Percentiles rank a stretch among this genome's conserved stretches.
phyloP scores from a whole-genome alignment of 106 monocot species.

The Agapanthus africanus region DNA sequence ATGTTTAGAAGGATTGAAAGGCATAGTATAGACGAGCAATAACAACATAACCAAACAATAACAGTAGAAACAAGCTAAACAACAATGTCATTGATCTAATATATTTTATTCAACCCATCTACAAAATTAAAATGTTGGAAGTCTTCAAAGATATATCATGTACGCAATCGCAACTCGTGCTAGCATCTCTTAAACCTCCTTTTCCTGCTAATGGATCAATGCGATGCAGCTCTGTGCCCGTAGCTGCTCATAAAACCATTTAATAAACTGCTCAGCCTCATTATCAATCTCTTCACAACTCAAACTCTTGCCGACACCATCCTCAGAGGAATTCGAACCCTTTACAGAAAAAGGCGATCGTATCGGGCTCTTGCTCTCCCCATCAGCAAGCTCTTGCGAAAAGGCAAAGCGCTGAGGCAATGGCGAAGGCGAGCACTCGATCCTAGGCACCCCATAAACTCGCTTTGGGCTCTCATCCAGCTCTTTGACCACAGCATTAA shows the following conservation, averaged over 20 bases:
- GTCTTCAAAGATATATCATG: no score
- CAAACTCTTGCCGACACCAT: slow-evolving; percentile 7
- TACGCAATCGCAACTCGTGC: no score
- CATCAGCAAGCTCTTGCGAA: neutral
- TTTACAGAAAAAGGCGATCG: neutral
- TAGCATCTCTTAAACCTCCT: slow-evolving; percentile 17
- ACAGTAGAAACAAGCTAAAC: no score
- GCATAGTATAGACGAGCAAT: no score
- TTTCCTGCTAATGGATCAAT: slow-evolving; percentile 22
- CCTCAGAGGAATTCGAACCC: slow-evolving; percentile 11
- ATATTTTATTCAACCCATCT: no score
- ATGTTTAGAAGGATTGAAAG: no score
- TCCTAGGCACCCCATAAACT: neutral
- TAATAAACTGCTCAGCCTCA: slow-evolving; percentile 20
- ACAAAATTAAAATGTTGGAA: no score
- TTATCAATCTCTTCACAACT: slow-evolving; percentile 21
- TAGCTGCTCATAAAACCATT: slow-evolving; percentile 16
- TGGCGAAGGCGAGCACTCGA: neutral
- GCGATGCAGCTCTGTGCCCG: slow-evolving; percentile 14
- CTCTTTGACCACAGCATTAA: slow-evolving; percentile 10
- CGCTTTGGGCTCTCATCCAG: neutral
- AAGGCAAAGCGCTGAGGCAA: neutral
- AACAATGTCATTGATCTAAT: no score
- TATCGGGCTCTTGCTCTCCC: neutral
- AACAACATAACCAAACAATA: no score